Evolutionary conservation across 192 early-diverging fungal species (phyloP).

Genomic region (Cetraspora pellucida): DNA sequence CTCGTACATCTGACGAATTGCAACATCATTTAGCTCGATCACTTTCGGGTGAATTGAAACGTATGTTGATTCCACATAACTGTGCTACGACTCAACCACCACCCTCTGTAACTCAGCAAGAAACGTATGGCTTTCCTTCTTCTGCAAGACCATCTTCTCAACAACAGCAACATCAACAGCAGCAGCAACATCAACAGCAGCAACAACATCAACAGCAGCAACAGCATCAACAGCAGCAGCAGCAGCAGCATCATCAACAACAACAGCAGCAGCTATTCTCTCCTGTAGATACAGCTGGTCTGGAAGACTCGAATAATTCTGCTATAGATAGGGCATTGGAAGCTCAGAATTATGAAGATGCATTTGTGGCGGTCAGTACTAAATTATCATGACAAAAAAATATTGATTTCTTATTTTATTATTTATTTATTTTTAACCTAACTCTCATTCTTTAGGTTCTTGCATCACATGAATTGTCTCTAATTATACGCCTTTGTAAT

Average conservation of each 20-base stretch:
- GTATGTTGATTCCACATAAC: constrained; percentile 28
- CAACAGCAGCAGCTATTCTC: neutral
- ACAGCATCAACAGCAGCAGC: neutral
- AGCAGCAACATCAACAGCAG: neutral
- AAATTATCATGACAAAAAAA: neutral
- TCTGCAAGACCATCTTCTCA: constrained; percentile 8
- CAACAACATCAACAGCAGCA: constrained; percentile 8
- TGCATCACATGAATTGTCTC: constrained; percentile 40
- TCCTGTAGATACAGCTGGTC: constrained; percentile 40
- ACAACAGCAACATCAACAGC: constrained; percentile 14
- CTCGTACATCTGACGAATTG: constrained; percentile 17
- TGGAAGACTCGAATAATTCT: constrained; percentile 34
- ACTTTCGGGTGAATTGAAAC: constrained; percentile 36
- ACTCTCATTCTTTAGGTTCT: constrained; percentile 43
- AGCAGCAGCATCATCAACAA: neutral
- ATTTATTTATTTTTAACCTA: neutral
- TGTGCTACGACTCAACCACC: neutral
- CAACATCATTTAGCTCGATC: constrained; percentile 32
- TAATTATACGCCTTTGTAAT: constrained; percentile 42
- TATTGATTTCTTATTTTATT: neutral
- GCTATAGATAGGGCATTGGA: constrained; percentile 15
- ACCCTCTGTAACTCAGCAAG: neutral
- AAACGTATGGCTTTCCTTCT: constrained; percentile 10
- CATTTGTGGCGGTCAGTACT: constrained; percentile 36
- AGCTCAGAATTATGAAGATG: constrained; percentile 30